phyloP scores from a whole-genome alignment of 176 grass and related monocot genomes.

The Pharus latifolius region DNA sequence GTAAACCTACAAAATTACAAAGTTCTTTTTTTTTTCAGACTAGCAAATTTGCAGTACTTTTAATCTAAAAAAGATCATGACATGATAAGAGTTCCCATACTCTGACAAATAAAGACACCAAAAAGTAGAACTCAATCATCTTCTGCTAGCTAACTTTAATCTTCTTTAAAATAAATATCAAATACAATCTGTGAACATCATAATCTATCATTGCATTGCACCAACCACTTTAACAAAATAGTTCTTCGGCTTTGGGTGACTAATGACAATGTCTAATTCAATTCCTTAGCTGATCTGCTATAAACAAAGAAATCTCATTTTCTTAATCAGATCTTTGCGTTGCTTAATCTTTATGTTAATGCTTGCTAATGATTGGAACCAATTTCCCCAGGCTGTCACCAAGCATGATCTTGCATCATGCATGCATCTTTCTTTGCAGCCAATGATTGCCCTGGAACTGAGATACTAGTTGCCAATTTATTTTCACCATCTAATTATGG shows the following conservation, averaged over 20 bases:
- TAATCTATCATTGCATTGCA: slow-evolving; percentile 5
- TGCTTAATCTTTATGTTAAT: background rate
- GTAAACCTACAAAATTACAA: no score
- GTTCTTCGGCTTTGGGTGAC: background rate
- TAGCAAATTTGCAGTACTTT: no score
- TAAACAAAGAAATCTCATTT: background rate
- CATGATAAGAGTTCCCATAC: no score
- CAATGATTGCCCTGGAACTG: background rate
- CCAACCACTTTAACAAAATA: background rate
- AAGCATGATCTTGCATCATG: background rate
- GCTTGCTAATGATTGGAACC: slow-evolving; percentile 25
- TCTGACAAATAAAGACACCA: no score
- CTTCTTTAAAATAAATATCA: background rate
- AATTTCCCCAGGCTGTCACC: slow-evolving; percentile 18
- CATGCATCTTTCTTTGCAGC: background rate
- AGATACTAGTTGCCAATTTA: background rate
- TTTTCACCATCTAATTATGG: background rate
- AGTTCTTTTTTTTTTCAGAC: no score
- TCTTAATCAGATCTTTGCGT: background rate
- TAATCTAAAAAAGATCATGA: no score
- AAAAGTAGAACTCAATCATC: background rate
- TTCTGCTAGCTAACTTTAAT: background rate
- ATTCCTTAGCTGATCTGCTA: background rate
- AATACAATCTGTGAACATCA: slow-evolving; percentile 6
- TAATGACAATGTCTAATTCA: background rate